Percentiles rank a stretch among this genome's conserved stretches.
Conservation (phyloP, 441 rosid species). For the Erodium texanum region DNA sequence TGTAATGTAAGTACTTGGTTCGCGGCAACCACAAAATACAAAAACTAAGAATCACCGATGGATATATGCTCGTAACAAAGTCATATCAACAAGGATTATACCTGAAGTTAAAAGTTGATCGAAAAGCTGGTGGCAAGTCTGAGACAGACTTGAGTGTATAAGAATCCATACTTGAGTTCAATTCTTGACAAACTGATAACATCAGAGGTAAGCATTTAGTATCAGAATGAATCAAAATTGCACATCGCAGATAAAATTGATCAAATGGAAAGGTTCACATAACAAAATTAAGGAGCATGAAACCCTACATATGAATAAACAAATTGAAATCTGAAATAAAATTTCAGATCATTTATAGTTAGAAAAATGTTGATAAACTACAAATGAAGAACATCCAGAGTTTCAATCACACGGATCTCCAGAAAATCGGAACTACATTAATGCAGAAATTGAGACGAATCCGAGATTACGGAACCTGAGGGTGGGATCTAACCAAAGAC, state of each 20-base stretch:
- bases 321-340: neutral
- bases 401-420: neutral
- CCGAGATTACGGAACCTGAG: neutral
- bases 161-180: constrained; percentile 45
- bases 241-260: neutral
- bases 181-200: constrained; percentile 8
- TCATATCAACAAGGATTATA: constrained; percentile 16
- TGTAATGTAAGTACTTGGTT: neutral
- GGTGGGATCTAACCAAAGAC: neutral
- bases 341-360: neutral
- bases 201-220: neutral
- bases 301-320: neutral
- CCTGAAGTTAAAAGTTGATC: constrained; percentile 78
- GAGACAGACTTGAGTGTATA: constrained; percentile 62
- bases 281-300: neutral
- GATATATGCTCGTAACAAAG: neutral
- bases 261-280: neutral
- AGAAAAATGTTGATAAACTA: constrained; percentile 1
- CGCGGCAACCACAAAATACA: neutral
- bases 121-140: constrained; percentile 64
- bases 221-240: neutral
- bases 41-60: constrained; percentile 8
- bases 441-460: too few species aligned
- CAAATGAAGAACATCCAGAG: neutral
- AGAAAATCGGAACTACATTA: neutral